Evolutionary conservation across 768 basidiomycete species (phyloP).

Genomic region (Trametes coccinea): DNA sequence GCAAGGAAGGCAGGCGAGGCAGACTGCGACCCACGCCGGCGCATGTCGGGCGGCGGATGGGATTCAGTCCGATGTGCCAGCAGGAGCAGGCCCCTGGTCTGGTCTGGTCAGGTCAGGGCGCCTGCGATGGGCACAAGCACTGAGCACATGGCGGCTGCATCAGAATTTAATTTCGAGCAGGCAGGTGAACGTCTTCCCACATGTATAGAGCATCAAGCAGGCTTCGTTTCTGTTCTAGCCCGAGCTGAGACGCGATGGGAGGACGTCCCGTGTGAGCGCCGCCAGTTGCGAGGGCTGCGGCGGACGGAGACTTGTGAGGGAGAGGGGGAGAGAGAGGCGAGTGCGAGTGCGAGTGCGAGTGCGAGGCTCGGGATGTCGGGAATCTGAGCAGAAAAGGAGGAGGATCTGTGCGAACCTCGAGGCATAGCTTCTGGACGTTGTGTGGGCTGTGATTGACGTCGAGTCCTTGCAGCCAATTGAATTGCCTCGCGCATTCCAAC

Average conservation of each 20-base stretch:
- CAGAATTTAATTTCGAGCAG: conserved; percentile 13
- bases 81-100: no score
- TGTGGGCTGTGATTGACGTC: conserved; percentile 20
- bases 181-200: conserved; percentile 1
- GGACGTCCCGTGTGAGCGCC: conserved; percentile 1
- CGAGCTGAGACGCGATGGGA: not conserved
- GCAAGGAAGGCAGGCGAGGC: not conserved
- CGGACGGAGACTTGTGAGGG: conserved; percentile 15
- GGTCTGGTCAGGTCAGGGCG: not conserved
- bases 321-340: not conserved
- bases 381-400: not conserved
- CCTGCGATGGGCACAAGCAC: not conserved
- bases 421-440: conserved; percentile 21
- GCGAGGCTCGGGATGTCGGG: conserved; percentile 10
- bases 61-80: not conserved
- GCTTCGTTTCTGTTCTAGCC: conserved; percentile 1
- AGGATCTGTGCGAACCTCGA: conserved; percentile 11
- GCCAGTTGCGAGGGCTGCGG: conserved; percentile 1
- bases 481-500: not conserved
- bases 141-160: conserved; percentile 8
- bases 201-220: not conserved
- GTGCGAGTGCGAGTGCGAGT: not conserved
- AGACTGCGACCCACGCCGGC: not conserved
- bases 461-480: conserved; percentile 8
- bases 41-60: not conserved